Base-by-base conservation (phyloP, 495 filamentous ascomycete genomes). In the Sordaria brevicollis region DNA sequence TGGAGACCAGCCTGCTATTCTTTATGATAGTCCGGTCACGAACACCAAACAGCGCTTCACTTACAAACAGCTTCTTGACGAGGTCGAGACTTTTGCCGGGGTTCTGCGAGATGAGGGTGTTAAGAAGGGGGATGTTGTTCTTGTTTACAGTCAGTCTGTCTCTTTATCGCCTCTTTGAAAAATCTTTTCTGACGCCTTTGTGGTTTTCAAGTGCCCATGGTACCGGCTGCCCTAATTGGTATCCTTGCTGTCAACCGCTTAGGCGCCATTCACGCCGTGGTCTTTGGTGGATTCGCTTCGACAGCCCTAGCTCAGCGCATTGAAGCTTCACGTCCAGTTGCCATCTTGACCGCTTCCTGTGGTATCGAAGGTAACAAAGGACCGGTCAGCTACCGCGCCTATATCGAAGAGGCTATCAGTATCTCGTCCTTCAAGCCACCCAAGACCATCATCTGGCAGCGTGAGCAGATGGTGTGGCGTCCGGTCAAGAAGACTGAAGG, bases 241-340 rank as follows among this genome's bases (percentile, higher is more conserved):
- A 91, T 93, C 29, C 88, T 97, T 3, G 93, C 94, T 33, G 87
- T 92, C 71, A 86, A 86, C 49, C 90, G 93, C 0, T 82, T 97
- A 1, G 94, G 94, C 29, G 94, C 94, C 7, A 89, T 97, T 68
- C 94, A 97, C 73, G 88, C 92, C 4, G 93, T 94, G 8, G 94
- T 97, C 3, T 97, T 97, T 77, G 94, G 94, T 11, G 94, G 94
- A 1, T 97, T 97, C 74, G 92, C 92, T 0, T 81, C 93, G 7
- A 82, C 84, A 19, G 91, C 94, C 3, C 83, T 97, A 31, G 93
- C 94, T 3, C 94, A 97, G 77, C 86, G 94, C 9, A 96, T 97
- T 69, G 93, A 96, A 43, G 91, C 91, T 0, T 92, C 90, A 1
- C 85, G 87, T 57, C 92, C 94, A 13, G 85, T 86, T 21, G 88